phyloP scores from a whole-genome alignment of 306 rosid genomes.

The Macrotyloma uniflorum region DNA sequence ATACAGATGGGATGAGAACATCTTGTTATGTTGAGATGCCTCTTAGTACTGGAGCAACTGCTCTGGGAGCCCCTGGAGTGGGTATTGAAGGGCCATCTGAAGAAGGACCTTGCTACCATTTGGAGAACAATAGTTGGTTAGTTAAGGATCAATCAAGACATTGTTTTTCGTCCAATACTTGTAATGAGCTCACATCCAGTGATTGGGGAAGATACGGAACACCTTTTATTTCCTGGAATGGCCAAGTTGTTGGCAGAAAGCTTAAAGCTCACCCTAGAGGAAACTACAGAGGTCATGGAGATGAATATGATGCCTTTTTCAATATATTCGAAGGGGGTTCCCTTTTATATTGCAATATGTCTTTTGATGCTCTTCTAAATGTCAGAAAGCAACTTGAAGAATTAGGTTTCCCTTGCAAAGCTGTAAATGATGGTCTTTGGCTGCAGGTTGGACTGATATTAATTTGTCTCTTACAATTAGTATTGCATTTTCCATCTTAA shows the following conservation, averaged over 20 bases:
- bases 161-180: constrained; percentile 64
- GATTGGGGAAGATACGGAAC: constrained; percentile 87
- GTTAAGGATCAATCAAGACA: constrained; percentile 71
- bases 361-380: constrained; percentile 89
- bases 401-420: constrained; percentile 95
- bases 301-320: constrained; percentile 81
- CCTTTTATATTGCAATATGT: constrained; percentile 90
- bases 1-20: constrained; percentile 53
- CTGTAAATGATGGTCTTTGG: constrained; percentile 97
- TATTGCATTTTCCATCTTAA: constrained; percentile 20
- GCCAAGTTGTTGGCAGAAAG: constrained; percentile 74
- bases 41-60: constrained; percentile 60
- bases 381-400: constrained; percentile 96
- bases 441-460: constrained; percentile 72
- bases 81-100: constrained; percentile 91
- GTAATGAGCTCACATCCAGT: constrained; percentile 62
- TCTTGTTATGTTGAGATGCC: constrained; percentile 68
- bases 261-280: constrained; percentile 69
- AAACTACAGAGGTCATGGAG: constrained; percentile 61
- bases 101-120: constrained; percentile 74
- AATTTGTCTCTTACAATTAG: constrained; percentile 20
- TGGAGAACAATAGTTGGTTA: constrained; percentile 70
- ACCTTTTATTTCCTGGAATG: constrained; percentile 85
- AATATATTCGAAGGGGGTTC: constrained; percentile 95
- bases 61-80: constrained; percentile 58